Percentiles rank a stretch among this genome's conserved stretches.
These are phyloP conservation scores for Colletotrichum chlorophyti DNA, from an alignment of 2,329 filamentous ascomycete species.

Conservation along the genomic window DNA sequence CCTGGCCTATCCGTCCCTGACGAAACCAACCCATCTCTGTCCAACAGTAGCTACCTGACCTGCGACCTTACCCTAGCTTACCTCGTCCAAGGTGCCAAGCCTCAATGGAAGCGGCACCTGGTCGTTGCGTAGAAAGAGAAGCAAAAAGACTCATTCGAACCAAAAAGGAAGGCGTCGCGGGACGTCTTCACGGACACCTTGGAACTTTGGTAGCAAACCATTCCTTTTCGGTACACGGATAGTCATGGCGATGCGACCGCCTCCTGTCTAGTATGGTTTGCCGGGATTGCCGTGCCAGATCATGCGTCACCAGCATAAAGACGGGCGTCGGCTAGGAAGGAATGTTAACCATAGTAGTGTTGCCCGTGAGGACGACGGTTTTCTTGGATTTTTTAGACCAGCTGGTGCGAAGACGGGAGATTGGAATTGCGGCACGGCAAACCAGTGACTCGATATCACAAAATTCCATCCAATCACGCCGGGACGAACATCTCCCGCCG, in stretches of 20 bases:
- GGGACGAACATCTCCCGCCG: not conserved
- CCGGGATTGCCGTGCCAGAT: not conserved
- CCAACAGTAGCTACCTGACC: constrained; percentile 1
- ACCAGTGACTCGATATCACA: not conserved
- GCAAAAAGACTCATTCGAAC: not conserved
- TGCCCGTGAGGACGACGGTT: too few species aligned
- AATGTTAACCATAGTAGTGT: not conserved
- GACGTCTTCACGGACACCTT: not conserved
- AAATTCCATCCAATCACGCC: constrained; percentile 1
- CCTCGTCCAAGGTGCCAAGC: not conserved
- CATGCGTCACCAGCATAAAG: not conserved
- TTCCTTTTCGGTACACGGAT: not conserved
- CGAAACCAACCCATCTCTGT: too few species aligned
- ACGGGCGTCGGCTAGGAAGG: not conserved
- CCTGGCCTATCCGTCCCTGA: too few species aligned
- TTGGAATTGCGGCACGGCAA: constrained; percentile 17
- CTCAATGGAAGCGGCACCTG: too few species aligned
- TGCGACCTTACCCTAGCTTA: not conserved
- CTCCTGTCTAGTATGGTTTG: not conserved
- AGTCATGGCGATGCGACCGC: too few species aligned
- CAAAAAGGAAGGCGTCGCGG: constrained; percentile 2
- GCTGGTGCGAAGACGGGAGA: too few species aligned
- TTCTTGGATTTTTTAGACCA: not conserved
- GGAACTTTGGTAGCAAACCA: not conserved
- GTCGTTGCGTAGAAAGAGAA: too few species aligned